Conservation (phyloP, 805 yeast genomes). For the Cyberlindnera xylosilytica region DNA sequence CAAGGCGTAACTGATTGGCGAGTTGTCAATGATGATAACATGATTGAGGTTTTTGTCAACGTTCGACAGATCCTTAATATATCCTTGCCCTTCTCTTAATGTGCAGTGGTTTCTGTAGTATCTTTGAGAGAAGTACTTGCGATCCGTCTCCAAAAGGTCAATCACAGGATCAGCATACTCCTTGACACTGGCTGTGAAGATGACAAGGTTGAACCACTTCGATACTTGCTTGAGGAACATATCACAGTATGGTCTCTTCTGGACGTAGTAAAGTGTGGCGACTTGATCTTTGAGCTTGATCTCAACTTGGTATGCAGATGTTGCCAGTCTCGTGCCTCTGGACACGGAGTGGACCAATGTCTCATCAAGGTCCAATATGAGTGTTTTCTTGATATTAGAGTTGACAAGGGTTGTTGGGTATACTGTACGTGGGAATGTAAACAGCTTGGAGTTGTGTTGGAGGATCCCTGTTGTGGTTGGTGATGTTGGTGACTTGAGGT, state of each 20-base stretch:
- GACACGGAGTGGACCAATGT: slow-evolving; percentile 90
- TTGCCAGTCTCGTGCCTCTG: slow-evolving; percentile 41
- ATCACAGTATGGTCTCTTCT: slow-evolving; percentile 90
- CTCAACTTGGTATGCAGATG: slow-evolving; percentile 72
- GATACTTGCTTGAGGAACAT: slow-evolving; percentile 73
- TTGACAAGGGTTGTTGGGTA: slow-evolving; percentile 42
- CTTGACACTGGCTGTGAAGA: slow-evolving; percentile 91
- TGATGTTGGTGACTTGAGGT: slow-evolving; percentile 25
- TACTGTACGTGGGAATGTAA: slow-evolving; percentile 36
- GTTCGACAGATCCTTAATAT: slow-evolving; percentile 67
- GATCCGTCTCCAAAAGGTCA: slow-evolving; percentile 78
- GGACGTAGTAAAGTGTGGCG: slow-evolving; percentile 83
- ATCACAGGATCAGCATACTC: slow-evolving; percentile 98
- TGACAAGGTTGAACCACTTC: slow-evolving; percentile 84
- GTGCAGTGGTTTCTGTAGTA: slow-evolving; percentile 81
- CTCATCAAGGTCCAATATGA: slow-evolving; percentile 89
- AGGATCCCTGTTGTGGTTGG: slow-evolving; percentile 19
- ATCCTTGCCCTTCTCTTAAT: slow-evolving; percentile 74
- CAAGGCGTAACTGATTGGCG: slow-evolving; percentile 83
- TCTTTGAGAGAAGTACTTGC: slow-evolving; percentile 51
- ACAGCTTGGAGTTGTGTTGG: slow-evolving; percentile 16
- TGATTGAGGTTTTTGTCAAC: slow-evolving; percentile 55
- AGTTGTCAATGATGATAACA: slow-evolving; percentile 82
- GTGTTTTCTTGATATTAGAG: slow-evolving; percentile 51
- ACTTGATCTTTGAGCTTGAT: slow-evolving; percentile 64